Conservation (phyloP, 2,329 filamentous ascomycete species). For the Pseudopithomyces chartarum region DNA sequence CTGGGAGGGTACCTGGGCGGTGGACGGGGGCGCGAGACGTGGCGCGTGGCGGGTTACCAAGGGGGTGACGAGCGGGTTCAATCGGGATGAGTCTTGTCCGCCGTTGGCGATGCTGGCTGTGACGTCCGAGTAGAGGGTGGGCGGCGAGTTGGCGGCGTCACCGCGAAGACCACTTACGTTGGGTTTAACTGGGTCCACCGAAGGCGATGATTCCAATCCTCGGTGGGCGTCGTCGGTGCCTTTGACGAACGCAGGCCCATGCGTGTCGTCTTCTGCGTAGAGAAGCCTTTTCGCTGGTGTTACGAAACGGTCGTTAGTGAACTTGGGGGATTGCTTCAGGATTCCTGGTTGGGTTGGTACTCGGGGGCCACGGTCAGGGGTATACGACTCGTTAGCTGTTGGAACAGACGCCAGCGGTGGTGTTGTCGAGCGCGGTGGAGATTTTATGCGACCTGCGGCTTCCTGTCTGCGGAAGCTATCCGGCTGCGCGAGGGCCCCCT, state of each 20-base stretch:
- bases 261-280: conserved; percentile 32
- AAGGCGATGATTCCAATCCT: conserved; percentile 37
- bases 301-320: conserved; percentile 34
- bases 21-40: conserved; percentile 77
- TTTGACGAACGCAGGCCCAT: conserved; percentile 28
- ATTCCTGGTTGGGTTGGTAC: conserved; percentile 25
- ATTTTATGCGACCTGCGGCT: conserved; percentile 40
- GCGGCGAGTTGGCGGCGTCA: conserved; percentile 42
- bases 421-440: conserved; percentile 51
- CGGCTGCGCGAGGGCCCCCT: conserved; percentile 39
- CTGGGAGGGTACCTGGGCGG: conserved; percentile 78
- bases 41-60: conserved; percentile 76
- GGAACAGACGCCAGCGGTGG: conserved; percentile 55
- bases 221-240: conserved; percentile 22
- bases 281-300: conserved; percentile 42
- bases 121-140: conserved; percentile 42
- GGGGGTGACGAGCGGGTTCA: conserved; percentile 62
- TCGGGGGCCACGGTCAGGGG: conserved; percentile 58
- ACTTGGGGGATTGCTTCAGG: conserved; percentile 39
- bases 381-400: conserved; percentile 57
- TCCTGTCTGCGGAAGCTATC: conserved; percentile 26
- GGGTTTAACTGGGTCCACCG: conserved; percentile 37
- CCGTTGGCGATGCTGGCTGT: conserved; percentile 36
- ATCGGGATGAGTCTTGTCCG: conserved; percentile 29
- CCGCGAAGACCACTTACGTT: conserved; percentile 38